Base-by-base conservation (phyloP, 441 rosid genomes). In the Erodium texanum region DNA sequence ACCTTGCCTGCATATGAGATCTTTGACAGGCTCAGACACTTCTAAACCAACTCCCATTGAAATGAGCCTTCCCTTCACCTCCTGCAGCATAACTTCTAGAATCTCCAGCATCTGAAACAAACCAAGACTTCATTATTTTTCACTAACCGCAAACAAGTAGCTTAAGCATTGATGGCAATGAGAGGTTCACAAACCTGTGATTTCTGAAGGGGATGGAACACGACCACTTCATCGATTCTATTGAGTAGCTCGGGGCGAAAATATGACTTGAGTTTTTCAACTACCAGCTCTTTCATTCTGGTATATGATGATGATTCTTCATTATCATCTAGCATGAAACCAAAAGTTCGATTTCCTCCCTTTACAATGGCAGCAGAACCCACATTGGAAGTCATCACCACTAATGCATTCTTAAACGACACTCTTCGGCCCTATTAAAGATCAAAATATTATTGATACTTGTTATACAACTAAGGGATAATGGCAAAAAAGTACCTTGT, bases 21-120 rank as follows among this genome's bases (percentile, higher is more conserved):
- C 89, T 80, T 89, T 94, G 45, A 91, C 74, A 3, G 91, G 68
- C 20, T 89, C 91, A 2, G 96, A 81, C 27, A 91, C 97, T 74
- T 94, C 96, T 75, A 94, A 76, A 7, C 91, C 87, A 14, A 91
- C 85, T 64, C 97, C 99, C 2, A 89, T 84, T 3, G 92, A 85
- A 24, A 82, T 81, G 9, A 94, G 87, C 82, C 91, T 85, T 32
- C 78, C 82, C 79, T 87, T 91, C 74, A 94, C 89, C 71, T 89
- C 97, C 83, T 78, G 84, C 82, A 94, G 78, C 96, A 94, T 94
- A 73, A 91, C 70, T 73, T 82, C 80, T 74, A 88, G 76, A 68
- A 94, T 94, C 77, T 81, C 81, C 64, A 89, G 84, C 91, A 89
- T 88, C 99, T 94, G 91, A 64, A 77, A 67, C 19, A 12, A 29